phyloP scores from a whole-genome alignment of 1,284 basidiomycete species.

The Leccinum fuscescens region DNA sequence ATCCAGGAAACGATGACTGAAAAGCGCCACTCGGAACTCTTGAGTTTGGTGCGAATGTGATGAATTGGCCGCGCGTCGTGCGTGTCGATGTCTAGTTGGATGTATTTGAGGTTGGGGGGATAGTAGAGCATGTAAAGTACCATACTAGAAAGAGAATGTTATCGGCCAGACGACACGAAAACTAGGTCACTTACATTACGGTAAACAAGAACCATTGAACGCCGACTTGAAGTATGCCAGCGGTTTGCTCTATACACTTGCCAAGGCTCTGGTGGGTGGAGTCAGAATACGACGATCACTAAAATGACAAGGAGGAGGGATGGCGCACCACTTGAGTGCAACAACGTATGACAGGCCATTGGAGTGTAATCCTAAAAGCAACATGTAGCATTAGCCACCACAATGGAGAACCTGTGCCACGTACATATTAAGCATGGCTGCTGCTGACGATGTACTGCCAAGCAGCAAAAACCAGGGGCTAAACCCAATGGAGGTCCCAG shows the following conservation, averaged over 20 bases:
- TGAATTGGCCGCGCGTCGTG: conserved; percentile 42
- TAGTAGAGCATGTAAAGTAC: conserved; percentile 93
- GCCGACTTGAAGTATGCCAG: conserved; percentile 82
- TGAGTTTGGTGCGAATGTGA: conserved; percentile 48
- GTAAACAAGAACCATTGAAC: conserved; percentile 88
- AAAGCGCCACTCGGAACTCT: conserved; percentile 71
- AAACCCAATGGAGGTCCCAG: conserved; percentile 82
- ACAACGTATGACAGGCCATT: conserved; percentile 85
- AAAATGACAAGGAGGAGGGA: not conserved
- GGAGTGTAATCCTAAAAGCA: conserved; percentile 68
- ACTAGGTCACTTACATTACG: conserved; percentile 56
- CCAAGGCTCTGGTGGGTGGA: conserved; percentile 51
- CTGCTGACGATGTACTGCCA: conserved; percentile 82
- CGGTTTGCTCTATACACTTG: conserved; percentile 78
- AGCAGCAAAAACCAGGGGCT: conserved; percentile 93
- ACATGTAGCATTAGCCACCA: not conserved
- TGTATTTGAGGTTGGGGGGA: conserved; percentile 78
- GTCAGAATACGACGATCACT: conserved; percentile 4
- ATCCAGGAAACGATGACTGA: conserved; percentile 76
- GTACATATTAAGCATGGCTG: conserved; percentile 81
- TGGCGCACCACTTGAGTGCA: conserved; percentile 71
- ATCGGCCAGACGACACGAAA: not conserved
- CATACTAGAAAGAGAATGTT: conserved; percentile 48
- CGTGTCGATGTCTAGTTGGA: conserved; percentile 43
- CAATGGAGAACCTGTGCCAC: conserved; percentile 16